Base-by-base conservation (phyloP, 139 green algal genomes). In the Gonium pectorale region DNA sequence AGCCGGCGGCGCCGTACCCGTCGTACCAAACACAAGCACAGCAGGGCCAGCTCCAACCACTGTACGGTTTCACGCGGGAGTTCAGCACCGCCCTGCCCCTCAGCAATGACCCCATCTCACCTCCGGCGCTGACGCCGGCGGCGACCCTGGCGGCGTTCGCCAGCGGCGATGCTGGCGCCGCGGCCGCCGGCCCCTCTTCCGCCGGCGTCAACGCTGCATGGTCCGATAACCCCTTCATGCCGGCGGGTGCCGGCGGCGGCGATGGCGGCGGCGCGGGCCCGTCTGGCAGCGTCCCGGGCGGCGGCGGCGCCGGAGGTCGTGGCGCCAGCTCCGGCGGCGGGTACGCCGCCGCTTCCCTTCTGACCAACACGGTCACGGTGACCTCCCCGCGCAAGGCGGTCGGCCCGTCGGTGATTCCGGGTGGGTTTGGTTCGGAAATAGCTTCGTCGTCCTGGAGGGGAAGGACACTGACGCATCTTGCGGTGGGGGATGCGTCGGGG, bases 351-450 rank as follows among this genome's bases (percentile, higher is more conserved):
- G 75, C 75, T 5, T 40, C 75, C 15, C 41, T 82, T 59, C 75
- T 82, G 40, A 82, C 59, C 33, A 82, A 82, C 24, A 82, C 75
- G n/a, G 77, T 83, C 0, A 66, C 43, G 11, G 77, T 83, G 27
- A 60, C 73, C 41, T 83, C 77, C n/a, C 77, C 77, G 40, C 77
- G 77, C 24, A 83, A 83, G 77, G 60, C 62, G 9, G 59, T 83
- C 31, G 62, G 22, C 6, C 60, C 77, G 19, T 74, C 60, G 3
- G 62, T 60, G 43, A 83, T 83, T 17, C 77, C 77, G 5, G 77
- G 77, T 83, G 44, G 19, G 77, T 43, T n/a, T n/a, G n/a, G n/a
- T n/a, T n/a, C n/a, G n/a, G n/a, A n/a, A n/a, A n/a, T n/a, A n/a
- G n/a, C n/a, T n/a, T n/a, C n/a, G n/a, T n/a, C n/a, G n/a, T n/a